phyloP scores from a whole-genome alignment of 2,329 filamentous ascomycete species.

The Boeremia lycopersici region DNA sequence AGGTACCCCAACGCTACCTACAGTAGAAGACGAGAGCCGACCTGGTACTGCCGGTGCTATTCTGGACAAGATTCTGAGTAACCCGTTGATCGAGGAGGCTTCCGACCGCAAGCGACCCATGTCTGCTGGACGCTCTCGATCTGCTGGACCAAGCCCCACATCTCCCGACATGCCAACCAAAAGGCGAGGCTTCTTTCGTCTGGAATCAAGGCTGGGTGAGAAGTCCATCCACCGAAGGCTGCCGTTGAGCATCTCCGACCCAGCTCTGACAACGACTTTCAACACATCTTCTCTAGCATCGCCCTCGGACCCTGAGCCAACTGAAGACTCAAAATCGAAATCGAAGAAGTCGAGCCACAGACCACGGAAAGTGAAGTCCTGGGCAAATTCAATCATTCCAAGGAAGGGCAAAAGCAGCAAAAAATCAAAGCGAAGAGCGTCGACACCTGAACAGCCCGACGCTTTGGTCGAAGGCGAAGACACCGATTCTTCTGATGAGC shows the following conservation, averaged over 20 bases:
- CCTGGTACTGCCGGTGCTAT: constrained; percentile 76
- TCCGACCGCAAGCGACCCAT: constrained; percentile 43
- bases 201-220: constrained; percentile 59
- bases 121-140: constrained; percentile 37
- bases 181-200: constrained; percentile 48
- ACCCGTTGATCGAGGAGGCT: constrained; percentile 32
- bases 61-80: constrained; percentile 55
- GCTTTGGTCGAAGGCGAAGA: constrained; percentile 34
- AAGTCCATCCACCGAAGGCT: constrained; percentile 36
- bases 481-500: constrained; percentile 43
- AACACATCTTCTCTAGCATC: constrained; percentile 38
- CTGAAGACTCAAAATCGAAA: constrained; percentile 38
- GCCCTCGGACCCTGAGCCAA: constrained; percentile 34
- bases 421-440: constrained; percentile 49
- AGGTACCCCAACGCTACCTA: constrained; percentile 47
- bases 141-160: constrained; percentile 26
- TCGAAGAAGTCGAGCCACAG: constrained; percentile 61
- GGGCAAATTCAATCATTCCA: constrained; percentile 71
- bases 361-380: constrained; percentile 75
- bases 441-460: constrained; percentile 41
- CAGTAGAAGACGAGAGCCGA: constrained; percentile 52
- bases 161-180: constrained; percentile 30
- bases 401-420: constrained; percentile 62
- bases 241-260: constrained; percentile 42
- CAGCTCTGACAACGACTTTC: constrained; percentile 37